Evolutionary conservation across 306 rosid species (phyloP), one percentile per base, ranked within the genome.

Genomic region (Ziziphus jujuba): DNA sequence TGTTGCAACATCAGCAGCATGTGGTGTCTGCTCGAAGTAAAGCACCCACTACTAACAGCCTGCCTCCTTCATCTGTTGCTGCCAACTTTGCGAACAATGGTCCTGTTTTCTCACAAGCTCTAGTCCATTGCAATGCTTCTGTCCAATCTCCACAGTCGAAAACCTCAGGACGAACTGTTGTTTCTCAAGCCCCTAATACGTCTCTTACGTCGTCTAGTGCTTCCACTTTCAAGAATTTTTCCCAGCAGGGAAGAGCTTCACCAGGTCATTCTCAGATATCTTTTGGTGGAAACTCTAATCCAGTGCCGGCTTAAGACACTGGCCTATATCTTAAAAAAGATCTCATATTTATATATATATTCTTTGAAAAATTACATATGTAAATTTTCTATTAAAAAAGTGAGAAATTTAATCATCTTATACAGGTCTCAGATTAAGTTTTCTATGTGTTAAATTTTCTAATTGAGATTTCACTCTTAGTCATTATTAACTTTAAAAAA

Each of bases 201-300:
- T 40, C 45, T 40, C 45, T 40, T 40, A 40, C 9, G 2, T 40
- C 45, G 45, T 40, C 45, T 2, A 8, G 9, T 40, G 63, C 78
- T 28, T 78, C 84, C 44, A 62, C 59, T 49, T 52, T 68, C 45
- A 76, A 55, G 70, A 70, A 13, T 22, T 45, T 70, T 60, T 56
- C 78, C 52, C 85, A 75, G 59, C 82, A 83, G 62, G 89, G 84
- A 61, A 81, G 77, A 73, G 65, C 60, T 66, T 76, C 76, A 61
- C 81, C 64, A 24, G 87, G 88, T 63, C 89, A 74, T 66, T 80
- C 75, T 72, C 91, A 78, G 75, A 82, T 89, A 77, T 89, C 92
- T 36, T 89, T 89, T 65, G 88, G 76, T 28, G 91, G 84, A 74
- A 76, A 84, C 73, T 66, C 66, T 77, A 63, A 56, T 19, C 61